These are phyloP conservation scores for Corylus avellana DNA, from an alignment of 306 rosid species.

Conservation along the genomic window DNA sequence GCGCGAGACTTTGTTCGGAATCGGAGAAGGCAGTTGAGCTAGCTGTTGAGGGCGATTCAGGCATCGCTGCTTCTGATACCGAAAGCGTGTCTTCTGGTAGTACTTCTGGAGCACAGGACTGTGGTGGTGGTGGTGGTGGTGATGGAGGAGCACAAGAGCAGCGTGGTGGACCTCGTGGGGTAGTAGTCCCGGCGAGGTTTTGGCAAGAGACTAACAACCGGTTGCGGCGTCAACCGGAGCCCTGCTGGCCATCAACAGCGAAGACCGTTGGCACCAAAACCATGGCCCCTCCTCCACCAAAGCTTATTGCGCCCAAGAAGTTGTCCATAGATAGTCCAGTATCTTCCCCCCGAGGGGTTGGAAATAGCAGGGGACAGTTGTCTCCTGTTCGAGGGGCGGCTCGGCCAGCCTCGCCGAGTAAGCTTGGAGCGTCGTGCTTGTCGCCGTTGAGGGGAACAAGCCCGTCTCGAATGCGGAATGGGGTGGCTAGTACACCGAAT, in stretches of 20 bases:
- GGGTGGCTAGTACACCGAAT: conserved; percentile 36
- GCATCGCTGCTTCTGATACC: conserved; percentile 51
- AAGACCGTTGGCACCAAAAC: conserved; percentile 44
- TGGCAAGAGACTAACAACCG: conserved; percentile 66
- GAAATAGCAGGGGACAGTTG: conserved; percentile 48
- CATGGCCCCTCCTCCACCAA: conserved; percentile 47
- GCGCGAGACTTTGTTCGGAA: conserved; percentile 32
- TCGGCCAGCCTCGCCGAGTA: conserved; percentile 76
- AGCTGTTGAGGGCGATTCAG: conserved; percentile 39
- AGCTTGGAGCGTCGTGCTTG: conserved; percentile 33
- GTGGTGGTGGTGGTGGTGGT: conserved; percentile 25
- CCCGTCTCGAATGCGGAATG: conserved; percentile 64
- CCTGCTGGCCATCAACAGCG: conserved; percentile 40
- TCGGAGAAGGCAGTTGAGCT: conserved; percentile 34
- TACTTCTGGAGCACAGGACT: conserved; percentile 44
- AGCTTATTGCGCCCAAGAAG: conserved; percentile 44
- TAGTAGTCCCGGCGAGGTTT: conserved; percentile 68
- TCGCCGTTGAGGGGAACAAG: conserved; percentile 73
- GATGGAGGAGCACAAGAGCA: conserved; percentile 36
- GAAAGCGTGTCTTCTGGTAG: conserved; percentile 78
- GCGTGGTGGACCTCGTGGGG: conserved; percentile 47
- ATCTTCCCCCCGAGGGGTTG: conserved; percentile 64
- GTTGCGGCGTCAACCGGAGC: conserved; percentile 52
- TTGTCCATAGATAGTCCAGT: conserved; percentile 48
- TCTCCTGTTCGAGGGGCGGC: conserved; percentile 58